A percentile compares a stretch with the other conserved stretches of the same genome.
Evolutionary conservation across 2,329 filamentous ascomycete species (phyloP).

Genomic region (Alternaria infectoria): DNA sequence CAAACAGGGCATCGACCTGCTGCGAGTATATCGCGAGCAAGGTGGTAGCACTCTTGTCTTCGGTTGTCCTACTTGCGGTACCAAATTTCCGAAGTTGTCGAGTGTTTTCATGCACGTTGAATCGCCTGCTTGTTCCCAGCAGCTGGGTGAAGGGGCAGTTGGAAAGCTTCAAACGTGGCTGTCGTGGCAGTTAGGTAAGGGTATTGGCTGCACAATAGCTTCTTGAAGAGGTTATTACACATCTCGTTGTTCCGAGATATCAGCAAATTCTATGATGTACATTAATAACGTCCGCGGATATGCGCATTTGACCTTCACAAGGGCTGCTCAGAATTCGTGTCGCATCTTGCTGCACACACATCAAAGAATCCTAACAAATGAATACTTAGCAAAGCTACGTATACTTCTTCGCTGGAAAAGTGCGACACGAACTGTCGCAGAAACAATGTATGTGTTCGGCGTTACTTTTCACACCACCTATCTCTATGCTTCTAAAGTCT

Average conservation of each 20-base stretch:
- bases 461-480: not conserved
- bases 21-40: not conserved
- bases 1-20: not conserved
- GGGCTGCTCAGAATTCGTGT: not conserved
- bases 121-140: slow-evolving; percentile 13
- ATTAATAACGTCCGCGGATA: not conserved
- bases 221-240: not conserved
- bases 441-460: not conserved
- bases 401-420: not conserved
- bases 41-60: not conserved
- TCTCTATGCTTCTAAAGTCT: not conserved
- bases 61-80: slow-evolving; percentile 11
- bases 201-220: too few species aligned
- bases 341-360: not conserved
- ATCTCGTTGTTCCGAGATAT: not conserved
- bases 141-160: slow-evolving; percentile 1
- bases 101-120: slow-evolving; percentile 19
- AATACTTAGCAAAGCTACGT: rapidly evolving
- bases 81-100: slow-evolving; percentile 13
- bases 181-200: too few species aligned
- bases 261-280: not conserved
- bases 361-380: not conserved
- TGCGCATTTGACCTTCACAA: not conserved
- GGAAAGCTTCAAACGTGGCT: not conserved
- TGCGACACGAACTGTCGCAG: not conserved